Base-by-base conservation (phyloP, 73 alveolate species). In the Paramecium caudatum region DNA sequence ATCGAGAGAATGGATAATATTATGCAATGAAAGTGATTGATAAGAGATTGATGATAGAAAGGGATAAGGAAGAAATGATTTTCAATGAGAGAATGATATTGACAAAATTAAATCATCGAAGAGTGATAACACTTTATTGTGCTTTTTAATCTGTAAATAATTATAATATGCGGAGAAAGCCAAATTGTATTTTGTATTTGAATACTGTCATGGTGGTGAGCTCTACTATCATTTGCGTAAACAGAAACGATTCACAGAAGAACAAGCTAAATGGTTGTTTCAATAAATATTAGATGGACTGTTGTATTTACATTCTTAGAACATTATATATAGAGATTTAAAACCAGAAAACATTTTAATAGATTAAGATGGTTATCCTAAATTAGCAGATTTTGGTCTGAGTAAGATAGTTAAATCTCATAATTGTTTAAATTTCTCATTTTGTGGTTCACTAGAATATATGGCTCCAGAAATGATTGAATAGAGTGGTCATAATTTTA, bases 181-280 rank as follows among this genome's bases (percentile, higher is more conserved):
- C 5, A 95, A 93, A 90, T 86, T 95, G 81, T 93, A 78, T 85
- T 93, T 91, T 70, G 90, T 80, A 19, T 50, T 84, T 6, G 95
- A 91, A 27, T 61, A 61, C 30, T 93, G 97, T 80, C 97, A 94
- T 0, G 99, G 99, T 23, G 98, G 97, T 39, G 98, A 95, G 61
- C 92, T 95, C 9, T 93, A 61, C 91, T 82, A 91, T 61, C 97
- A 93, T 61, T 87, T 95, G 30, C 49, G 70, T 25, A 69, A 78
- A 23, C 55, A 39, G 12, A 91, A 91, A 50, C 46, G 97, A 36
- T 95, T 95, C 93, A 81, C 95, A 10, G 98, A 94, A 27, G 94
- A 95, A 45, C 90, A 94, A 74, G 96, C 97, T 1, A 82, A 93
- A 33, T 94, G 94, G 91, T 70, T 91, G 25, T 61, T 90, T 6